Conservation (phyloP, 495 filamentous ascomycete genomes). For the Penicillium parvum region DNA sequence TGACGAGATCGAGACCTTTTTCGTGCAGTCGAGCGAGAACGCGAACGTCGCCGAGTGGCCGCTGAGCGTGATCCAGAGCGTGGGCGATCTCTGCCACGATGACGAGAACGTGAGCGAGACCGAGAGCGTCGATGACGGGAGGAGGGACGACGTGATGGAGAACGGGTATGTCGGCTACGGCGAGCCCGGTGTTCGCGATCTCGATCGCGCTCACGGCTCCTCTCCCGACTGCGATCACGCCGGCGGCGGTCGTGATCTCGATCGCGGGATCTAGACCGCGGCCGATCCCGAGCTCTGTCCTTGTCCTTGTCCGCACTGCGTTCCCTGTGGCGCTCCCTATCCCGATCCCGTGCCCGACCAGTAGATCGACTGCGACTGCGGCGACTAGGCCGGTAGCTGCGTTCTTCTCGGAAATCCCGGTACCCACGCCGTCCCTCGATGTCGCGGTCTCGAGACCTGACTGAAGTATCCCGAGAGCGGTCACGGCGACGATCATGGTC, state of each 20-base stretch:
- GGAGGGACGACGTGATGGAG: too few relatives aligned
- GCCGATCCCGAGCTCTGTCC: conserved; percentile 35
- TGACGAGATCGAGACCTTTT: conserved; percentile 29
- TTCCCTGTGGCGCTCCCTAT: conserved; percentile 30
- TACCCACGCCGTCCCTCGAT: conserved; percentile 31
- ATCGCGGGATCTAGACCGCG: conserved; percentile 32
- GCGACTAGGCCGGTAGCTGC: conserved; percentile 35
- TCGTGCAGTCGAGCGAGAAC: conserved; percentile 24
- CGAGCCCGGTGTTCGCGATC: conserved; percentile 25
- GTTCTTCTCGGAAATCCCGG: conserved; percentile 36
- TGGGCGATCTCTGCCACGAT: conserved; percentile 16
- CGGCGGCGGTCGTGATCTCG: conserved; percentile 22
- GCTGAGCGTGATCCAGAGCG: conserved; percentile 13
- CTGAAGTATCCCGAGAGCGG: conserved; percentile 32
- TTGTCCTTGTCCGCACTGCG: conserved; percentile 30
- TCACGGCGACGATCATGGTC: conserved; percentile 32
- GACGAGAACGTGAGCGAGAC: conserved; percentile 14
- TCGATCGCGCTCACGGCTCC: conserved; percentile 21
- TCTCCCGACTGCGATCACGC: conserved; percentile 27
- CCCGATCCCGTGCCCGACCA: conserved; percentile 20
- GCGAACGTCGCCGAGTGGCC: conserved; percentile 19
- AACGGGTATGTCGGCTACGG: conserved; percentile 22
- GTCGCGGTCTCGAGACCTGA: conserved; percentile 34
- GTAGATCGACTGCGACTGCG: conserved; percentile 40
- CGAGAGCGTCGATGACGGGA: conserved; percentile 17